Percentiles rank a stretch among this genome's conserved stretches.
These are phyloP conservation scores for Puya raimondii DNA, from an alignment of 176 grass and related monocot genomes.

Conservation along the genomic window DNA sequence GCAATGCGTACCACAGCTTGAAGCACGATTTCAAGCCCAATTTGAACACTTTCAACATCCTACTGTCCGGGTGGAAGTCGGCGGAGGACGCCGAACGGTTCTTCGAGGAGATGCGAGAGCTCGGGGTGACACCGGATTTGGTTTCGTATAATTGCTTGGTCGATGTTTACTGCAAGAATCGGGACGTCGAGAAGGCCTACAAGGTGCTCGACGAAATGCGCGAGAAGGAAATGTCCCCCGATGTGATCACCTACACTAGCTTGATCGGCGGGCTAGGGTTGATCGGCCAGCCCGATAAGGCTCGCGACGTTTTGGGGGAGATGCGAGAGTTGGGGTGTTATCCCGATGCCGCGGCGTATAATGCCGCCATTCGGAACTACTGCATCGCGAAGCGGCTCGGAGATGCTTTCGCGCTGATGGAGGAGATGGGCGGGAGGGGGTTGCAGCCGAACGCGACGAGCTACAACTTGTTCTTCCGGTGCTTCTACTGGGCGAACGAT, in stretches of 20 bases:
- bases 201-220: constrained; percentile 77
- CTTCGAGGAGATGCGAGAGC: constrained; percentile 60
- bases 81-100: constrained; percentile 75
- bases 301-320: constrained; percentile 58
- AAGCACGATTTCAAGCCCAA: constrained; percentile 80
- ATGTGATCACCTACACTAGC: constrained; percentile 74
- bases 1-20: constrained; percentile 75
- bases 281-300: constrained; percentile 81
- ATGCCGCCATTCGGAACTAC: constrained; percentile 59
- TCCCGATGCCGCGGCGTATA: constrained; percentile 63
- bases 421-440: constrained; percentile 54
- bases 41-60: constrained; percentile 74
- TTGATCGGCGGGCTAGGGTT: constrained; percentile 74
- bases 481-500: constrained; percentile 75
- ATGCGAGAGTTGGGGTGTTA: constrained; percentile 73
- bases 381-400: constrained; percentile 83
- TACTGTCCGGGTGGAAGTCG: constrained; percentile 81
- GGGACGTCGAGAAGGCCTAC: constrained; percentile 46
- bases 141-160: constrained; percentile 88
- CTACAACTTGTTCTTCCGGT: constrained; percentile 86
- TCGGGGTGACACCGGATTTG: constrained; percentile 51
- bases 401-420: constrained; percentile 61
- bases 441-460: constrained; percentile 69
- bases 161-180: constrained; percentile 72
- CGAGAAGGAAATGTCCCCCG: constrained; percentile 44